phyloP scores from a whole-genome alignment of 345 rosid genomes.

The Syzygium aqueum region DNA sequence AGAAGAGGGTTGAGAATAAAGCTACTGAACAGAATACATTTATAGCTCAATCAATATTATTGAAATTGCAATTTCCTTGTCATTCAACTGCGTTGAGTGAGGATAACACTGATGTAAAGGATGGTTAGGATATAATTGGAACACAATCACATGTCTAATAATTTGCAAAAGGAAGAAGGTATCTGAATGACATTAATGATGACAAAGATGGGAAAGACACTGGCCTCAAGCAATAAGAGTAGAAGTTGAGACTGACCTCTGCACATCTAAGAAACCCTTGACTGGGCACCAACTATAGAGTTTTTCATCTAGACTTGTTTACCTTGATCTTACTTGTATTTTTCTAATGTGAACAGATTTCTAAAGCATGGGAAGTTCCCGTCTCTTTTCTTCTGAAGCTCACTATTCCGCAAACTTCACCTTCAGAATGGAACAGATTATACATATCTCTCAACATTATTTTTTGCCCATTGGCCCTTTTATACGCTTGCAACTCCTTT shows the following conservation, averaged over 20 bases:
- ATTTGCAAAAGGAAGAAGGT: neutral
- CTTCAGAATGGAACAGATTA: constrained; percentile 73
- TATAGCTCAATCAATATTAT: neutral
- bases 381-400: constrained; percentile 54
- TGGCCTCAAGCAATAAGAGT: neutral
- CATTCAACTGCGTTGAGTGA: neutral
- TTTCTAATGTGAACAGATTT: constrained; percentile 36
- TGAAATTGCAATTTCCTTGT: neutral
- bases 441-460: constrained; percentile 67
- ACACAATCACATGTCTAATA: neutral
- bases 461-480: constrained; percentile 73
- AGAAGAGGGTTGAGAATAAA: neutral
- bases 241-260: neutral
- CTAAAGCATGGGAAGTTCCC: constrained; percentile 69
- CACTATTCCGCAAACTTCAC: constrained; percentile 76
- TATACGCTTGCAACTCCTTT: constrained; percentile 73
- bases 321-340: neutral
- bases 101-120: neutral
- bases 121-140: neutral
- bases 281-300: neutral
- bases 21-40: neutral
- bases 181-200: neutral
- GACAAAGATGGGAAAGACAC: neutral
- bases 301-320: neutral
- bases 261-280: neutral